phyloP scores from a whole-genome alignment of 805 yeast genomes.

The Barnettozyma pratensis region DNA sequence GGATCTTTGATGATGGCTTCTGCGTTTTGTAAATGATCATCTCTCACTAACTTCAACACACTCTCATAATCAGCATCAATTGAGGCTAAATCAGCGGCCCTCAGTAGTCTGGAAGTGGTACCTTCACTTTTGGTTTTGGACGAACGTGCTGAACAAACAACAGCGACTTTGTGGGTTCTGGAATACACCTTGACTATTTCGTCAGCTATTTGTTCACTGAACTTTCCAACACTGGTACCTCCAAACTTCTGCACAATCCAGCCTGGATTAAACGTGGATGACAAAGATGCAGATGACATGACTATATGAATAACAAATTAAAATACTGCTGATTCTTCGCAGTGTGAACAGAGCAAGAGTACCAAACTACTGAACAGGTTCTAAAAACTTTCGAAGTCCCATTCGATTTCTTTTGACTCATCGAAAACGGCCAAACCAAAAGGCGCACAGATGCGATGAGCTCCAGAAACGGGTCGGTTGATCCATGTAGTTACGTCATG shows the following conservation, averaged over 20 bases:
- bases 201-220: constrained; percentile 78
- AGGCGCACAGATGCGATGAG: not conserved
- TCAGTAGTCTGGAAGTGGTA: constrained; percentile 80
- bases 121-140: constrained; percentile 91
- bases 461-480: too few species aligned
- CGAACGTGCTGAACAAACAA: constrained; percentile 94
- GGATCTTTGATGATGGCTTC: constrained; percentile 39
- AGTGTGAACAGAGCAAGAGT: not conserved
- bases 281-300: constrained; percentile 18
- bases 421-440: not conserved
- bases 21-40: constrained; percentile 80
- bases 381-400: not conserved
- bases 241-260: constrained; percentile 95
- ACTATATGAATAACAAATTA: too few species aligned
- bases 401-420: not conserved
- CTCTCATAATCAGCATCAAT: constrained; percentile 53
- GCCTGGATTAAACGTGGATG: constrained; percentile 25
- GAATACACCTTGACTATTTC: constrained; percentile 73
- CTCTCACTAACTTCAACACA: constrained; percentile 61
- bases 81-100: constrained; percentile 77
- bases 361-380: not conserved
- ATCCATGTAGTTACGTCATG: not conserved
- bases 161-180: constrained; percentile 66
- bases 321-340: not conserved
- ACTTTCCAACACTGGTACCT: constrained; percentile 96